Base-by-base conservation (phyloP, 1,139 yeast species). In the Pneumocystis jirovecii region DNA sequence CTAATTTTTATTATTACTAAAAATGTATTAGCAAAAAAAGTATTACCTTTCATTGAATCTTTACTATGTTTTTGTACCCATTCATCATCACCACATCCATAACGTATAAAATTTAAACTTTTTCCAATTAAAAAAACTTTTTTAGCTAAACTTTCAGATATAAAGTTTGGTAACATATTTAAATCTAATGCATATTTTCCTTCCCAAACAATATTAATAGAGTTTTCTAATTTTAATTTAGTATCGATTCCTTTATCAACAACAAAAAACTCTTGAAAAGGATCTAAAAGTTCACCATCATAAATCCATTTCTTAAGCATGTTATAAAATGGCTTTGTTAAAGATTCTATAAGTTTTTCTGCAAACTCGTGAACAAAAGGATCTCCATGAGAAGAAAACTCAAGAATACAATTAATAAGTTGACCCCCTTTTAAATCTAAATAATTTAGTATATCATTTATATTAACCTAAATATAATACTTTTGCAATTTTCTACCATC, bases 41-140 rank as follows among this genome's bases (percentile, higher is more conserved):
- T 17, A 34, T 40, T 35, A 42, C 67, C 66, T 42, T 64, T 62
- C 29, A 68, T 64, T 15, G 80, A 71, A 68, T 79, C 81, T 64
- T 74, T 73, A 68, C 65, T 63, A 57, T 70, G 68, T 35, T 74
- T 72, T 68, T 81, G 81, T 19, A 82, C 78, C 86, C 88, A 86
- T 44, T 79, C 80, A 34, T 80, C 74, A 69, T 86, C 90, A 15
- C 78, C 78, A 69, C 97, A 87, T 64, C 83, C 82, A 45, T 78
- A 79, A 62, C 84, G 82, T 61, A 93, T 76, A 72, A 86, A 91
- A 57, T 84, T 80, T n/a, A 86, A 77, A 19, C 89, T 83, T 69
- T 87, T 85, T 0, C 98, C 98, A 35, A 87, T 84, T 66, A 89
- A 88, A 70, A 81, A 86, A 10, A 87, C 82, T 69, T 82, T 81